phyloP scores from a whole-genome alignment of 2,329 filamentous ascomycete genomes.

The Rugonectria rugulosa region DNA sequence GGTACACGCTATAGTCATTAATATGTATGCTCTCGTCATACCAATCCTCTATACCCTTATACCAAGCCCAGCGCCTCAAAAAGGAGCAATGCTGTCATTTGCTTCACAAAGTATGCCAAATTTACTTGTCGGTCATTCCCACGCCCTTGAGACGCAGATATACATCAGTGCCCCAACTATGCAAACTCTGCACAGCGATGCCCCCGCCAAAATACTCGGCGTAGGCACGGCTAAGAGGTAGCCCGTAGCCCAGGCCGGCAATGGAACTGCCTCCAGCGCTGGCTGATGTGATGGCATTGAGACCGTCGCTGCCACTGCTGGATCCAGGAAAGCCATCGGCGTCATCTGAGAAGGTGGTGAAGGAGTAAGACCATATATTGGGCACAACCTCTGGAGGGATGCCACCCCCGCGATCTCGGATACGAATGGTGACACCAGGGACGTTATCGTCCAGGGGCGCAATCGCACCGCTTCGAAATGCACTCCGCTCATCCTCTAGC shows the following conservation, averaged over 20 bases:
- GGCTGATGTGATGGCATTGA: constrained; percentile 77
- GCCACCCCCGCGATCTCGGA: constrained; percentile 93
- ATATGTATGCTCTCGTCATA: no score
- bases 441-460: constrained; percentile 68
- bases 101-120: constrained; percentile 3
- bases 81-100: no score
- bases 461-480: constrained; percentile 57
- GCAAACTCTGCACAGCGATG: constrained; percentile 92
- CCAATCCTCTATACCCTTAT: background rate
- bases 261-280: constrained; percentile 82
- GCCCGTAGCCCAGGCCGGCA: constrained; percentile 89
- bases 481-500: constrained; percentile 44
- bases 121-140: constrained; percentile 56
- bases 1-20: no score
- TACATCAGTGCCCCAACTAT: constrained; percentile 86
- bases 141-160: constrained; percentile 71
- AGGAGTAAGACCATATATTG: constrained; percentile 96
- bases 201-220: constrained; percentile 98
- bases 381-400: constrained; percentile 84
- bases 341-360: constrained; percentile 86
- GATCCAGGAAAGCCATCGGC: constrained; percentile 49
- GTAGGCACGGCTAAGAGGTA: constrained; percentile 90
- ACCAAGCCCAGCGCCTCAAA: no score
- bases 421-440: constrained; percentile 92
- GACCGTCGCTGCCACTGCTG: constrained; percentile 57